phyloP scores from a whole-genome alignment of 495 filamentous ascomycete genomes.

The Lineolata rhizophorae region DNA sequence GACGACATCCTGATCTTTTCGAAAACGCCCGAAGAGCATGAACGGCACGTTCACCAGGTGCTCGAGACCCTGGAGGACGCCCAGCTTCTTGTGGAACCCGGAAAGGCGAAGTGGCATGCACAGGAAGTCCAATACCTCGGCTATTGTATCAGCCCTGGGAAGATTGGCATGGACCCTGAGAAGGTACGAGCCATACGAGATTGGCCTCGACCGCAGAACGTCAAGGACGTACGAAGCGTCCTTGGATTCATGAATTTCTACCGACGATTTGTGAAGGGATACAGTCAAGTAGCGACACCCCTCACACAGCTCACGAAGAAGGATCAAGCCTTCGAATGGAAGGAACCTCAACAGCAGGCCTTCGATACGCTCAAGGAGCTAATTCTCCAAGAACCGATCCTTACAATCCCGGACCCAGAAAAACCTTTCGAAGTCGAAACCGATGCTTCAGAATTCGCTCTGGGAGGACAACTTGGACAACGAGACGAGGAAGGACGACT shows the following conservation, averaged over 20 bases:
- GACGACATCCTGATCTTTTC: slow-evolving; percentile 11
- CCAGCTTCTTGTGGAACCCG: slow-evolving; percentile 2
- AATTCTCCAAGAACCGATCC: neutral
- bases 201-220: slow-evolving; percentile 6
- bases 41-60: slow-evolving; percentile 2
- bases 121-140: slow-evolving; percentile 7
- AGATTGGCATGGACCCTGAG: slow-evolving; percentile 6
- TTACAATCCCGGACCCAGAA: neutral
- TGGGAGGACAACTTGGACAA: slow-evolving; percentile 7
- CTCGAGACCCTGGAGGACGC: slow-evolving; percentile 1
- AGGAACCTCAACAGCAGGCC: neutral
- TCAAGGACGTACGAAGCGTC: slow-evolving; percentile 10
- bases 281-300: slow-evolving; percentile 2
- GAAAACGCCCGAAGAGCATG: slow-evolving; percentile 2
- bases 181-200: slow-evolving; percentile 6
- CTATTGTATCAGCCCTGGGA: slow-evolving; percentile 6
- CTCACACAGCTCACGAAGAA: slow-evolving; percentile 4
- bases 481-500: neutral
- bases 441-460: slow-evolving; percentile 11
- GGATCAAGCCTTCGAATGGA: neutral
- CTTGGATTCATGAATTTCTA: slow-evolving; percentile 14
- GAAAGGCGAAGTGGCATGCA: slow-evolving; percentile 6
- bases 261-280: slow-evolving; percentile 7
- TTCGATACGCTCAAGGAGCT: neutral
- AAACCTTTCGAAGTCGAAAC: slow-evolving; percentile 6